Evolutionary conservation across 352 stramenopile species (phyloP).

Genomic region (Aphanomyces stellatus): DNA sequence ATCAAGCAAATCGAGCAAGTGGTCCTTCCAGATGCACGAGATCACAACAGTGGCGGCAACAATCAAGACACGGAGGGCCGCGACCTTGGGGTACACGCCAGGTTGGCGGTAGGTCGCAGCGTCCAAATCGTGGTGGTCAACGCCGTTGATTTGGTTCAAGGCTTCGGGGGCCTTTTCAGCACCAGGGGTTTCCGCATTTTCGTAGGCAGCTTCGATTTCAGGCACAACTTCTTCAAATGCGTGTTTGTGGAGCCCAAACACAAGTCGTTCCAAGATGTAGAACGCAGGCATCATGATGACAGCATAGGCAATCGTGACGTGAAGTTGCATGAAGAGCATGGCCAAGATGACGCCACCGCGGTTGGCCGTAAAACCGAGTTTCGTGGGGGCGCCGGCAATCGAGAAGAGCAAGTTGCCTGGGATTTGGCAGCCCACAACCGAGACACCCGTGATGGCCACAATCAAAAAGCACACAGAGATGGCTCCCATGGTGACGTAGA

Average conservation of each 20-base stretch:
- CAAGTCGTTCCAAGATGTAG: slow-evolving; percentile 16
- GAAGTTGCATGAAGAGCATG: slow-evolving; percentile 21
- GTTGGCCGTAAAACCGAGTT: slow-evolving; percentile 13
- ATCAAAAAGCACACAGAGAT: slow-evolving; percentile 20
- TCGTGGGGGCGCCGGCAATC: background rate
- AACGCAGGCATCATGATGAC: slow-evolving; percentile 18
- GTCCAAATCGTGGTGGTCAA: background rate
- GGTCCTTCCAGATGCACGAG: slow-evolving; percentile 37
- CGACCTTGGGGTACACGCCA: slow-evolving; percentile 8
- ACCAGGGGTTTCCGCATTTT: background rate
- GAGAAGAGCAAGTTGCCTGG: slow-evolving; percentile 18
- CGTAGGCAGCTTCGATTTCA: background rate
- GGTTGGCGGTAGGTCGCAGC: background rate
- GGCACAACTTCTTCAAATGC: background rate
- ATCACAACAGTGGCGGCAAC: slow-evolving; percentile 40
- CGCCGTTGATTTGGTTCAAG: background rate
- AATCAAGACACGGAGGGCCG: slow-evolving; percentile 17
- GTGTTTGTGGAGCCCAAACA: slow-evolving; percentile 21
- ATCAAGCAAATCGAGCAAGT: slow-evolving; percentile 20
- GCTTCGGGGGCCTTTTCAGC: background rate
- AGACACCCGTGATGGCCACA: slow-evolving; percentile 14
- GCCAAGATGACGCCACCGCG: slow-evolving; percentile 17
- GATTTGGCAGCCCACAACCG: slow-evolving; percentile 19
- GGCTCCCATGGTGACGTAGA: slow-evolving; percentile 5
- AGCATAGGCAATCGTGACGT: slow-evolving; percentile 20